Conservation (phyloP, 192 early-diverging fungal genomes). For the Mortierella hygrophila region DNA sequence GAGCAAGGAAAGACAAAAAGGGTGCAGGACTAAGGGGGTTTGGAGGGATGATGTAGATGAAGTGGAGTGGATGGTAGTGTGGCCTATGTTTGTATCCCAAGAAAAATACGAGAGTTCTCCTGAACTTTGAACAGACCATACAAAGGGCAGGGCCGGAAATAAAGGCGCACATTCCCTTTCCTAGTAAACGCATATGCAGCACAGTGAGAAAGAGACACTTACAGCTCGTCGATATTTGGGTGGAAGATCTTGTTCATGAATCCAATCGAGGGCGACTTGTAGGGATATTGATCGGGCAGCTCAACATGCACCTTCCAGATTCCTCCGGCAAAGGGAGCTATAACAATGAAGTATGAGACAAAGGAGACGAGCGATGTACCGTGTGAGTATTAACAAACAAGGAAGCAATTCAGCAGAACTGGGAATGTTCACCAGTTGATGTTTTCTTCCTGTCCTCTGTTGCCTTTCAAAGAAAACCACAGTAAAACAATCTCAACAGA, state of each 20-base stretch:
- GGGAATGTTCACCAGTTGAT: neutral
- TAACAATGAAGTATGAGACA: neutral
- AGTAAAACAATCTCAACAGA: neutral
- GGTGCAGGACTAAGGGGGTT: neutral
- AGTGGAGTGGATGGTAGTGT: neutral
- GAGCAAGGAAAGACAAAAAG: neutral
- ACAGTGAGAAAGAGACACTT: constrained; percentile 11
- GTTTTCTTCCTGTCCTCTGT: neutral
- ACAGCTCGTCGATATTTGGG: constrained; percentile 99
- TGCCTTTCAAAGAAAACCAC: constrained; percentile 1
- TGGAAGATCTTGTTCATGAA: constrained; percentile 99
- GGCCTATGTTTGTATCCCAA: neutral
- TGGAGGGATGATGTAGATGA: neutral
- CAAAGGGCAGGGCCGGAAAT: neutral
- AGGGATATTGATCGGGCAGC: constrained; percentile 98
- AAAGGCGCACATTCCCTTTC: neutral
- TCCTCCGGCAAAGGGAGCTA: constrained; percentile 95
- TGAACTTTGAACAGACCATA: constrained; percentile 1
- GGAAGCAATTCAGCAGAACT: neutral
- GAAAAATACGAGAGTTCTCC: neutral
- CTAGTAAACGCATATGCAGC: neutral
- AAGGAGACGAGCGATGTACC: neutral
- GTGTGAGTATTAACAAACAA: neutral
- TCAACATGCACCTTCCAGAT: constrained; percentile 99
- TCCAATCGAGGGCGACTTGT: constrained; percentile 98